Evolutionary conservation across 176 grass and related monocot genomes (phyloP).

Genomic region (Avena eriantha): DNA sequence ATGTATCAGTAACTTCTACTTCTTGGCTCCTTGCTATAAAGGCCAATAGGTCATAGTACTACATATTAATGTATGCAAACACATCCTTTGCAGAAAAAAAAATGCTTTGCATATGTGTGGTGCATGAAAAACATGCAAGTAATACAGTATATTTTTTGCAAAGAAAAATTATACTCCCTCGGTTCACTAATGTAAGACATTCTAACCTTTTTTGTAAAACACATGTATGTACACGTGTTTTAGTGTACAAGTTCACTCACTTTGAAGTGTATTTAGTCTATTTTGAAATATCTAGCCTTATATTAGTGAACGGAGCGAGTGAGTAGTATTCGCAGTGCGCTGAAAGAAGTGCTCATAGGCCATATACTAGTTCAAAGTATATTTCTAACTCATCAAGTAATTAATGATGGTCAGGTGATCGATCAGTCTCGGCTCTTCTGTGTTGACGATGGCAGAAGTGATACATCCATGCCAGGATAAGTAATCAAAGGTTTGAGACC

Average conservation of each 20-base stretch:
- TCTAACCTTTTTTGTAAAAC: too few relatives aligned
- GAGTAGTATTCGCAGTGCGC: not conserved
- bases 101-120: not conserved
- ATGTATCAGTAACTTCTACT: slow-evolving; percentile 19
- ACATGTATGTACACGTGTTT: too few relatives aligned
- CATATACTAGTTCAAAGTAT: not conserved
- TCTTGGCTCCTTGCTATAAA: not conserved
- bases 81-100: not conserved
- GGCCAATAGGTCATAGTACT: not conserved
- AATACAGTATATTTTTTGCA: too few relatives aligned
- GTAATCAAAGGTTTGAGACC: not conserved
- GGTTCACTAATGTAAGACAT: too few relatives aligned
- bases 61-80: not conserved
- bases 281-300: too few relatives aligned
- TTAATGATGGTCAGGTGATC: slow-evolving; percentile 11
- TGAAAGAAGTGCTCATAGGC: not conserved
- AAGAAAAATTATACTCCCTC: too few relatives aligned
- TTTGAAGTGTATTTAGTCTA: too few relatives aligned
- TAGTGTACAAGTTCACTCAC: too few relatives aligned
- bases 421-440: not conserved
- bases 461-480: slow-evolving; percentile 2
- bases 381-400: not conserved
- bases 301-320: too few relatives aligned
- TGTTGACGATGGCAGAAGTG: slow-evolving; percentile 12
- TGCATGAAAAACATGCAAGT: not conserved